These are phyloP conservation scores for Sphaceloma murrayae DNA, from an alignment of 2,329 filamentous ascomycete species.

Conservation along the genomic window DNA sequence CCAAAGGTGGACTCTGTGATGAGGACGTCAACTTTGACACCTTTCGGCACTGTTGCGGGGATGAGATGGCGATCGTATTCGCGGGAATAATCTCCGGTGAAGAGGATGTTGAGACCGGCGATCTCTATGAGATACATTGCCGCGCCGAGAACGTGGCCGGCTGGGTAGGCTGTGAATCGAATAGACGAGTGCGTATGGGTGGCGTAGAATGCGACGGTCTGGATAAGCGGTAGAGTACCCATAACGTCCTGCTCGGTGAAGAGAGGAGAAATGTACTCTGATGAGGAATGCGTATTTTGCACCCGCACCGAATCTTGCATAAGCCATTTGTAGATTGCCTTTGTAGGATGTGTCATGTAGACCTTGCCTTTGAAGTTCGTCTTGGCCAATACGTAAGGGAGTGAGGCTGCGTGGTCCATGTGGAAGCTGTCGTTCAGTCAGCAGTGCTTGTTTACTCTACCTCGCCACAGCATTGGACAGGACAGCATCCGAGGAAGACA, in stretches of 20 bases:
- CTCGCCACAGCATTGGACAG: too few species aligned
- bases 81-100: constrained; percentile 93
- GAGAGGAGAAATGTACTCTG: constrained; percentile 56
- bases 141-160: constrained; percentile 92
- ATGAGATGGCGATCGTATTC: constrained; percentile 94
- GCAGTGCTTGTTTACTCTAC: too few species aligned
- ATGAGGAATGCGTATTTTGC: constrained; percentile 57
- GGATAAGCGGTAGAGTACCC: constrained; percentile 85
- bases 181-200: constrained; percentile 96
- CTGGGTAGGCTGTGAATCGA: constrained; percentile 91
- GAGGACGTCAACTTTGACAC: constrained; percentile 86
- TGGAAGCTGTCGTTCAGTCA: constrained; percentile 63
- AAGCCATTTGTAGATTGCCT: constrained; percentile 99
- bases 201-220: constrained; percentile 96
- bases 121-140: constrained; percentile 99
- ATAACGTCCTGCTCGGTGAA: constrained; percentile 95
- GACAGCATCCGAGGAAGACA: too few species aligned
- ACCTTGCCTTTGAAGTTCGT: constrained; percentile 95
- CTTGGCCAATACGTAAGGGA: constrained; percentile 94
- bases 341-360: constrained; percentile 98
- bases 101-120: constrained; percentile 90
- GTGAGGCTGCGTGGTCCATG: constrained; percentile 94
- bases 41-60: constrained; percentile 79
- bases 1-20: constrained; percentile 98
- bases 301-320: constrained; percentile 96